Base-by-base conservation (phyloP, 1,284 basidiomycete species). In the Volvariella volvacea region DNA sequence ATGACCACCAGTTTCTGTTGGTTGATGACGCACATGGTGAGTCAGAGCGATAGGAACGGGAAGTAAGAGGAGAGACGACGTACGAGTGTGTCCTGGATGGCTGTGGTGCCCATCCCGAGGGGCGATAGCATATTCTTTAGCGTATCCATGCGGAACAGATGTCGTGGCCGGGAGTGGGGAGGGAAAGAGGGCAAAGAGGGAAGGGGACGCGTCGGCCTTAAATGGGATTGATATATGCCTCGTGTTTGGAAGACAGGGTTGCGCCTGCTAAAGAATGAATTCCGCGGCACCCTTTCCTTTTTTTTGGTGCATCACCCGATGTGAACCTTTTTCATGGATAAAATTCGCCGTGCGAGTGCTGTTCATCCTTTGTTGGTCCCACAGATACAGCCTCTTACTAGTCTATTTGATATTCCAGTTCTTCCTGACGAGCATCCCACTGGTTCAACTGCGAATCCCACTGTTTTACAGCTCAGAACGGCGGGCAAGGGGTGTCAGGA, bases 1-100 rank as follows among this genome's bases (percentile, higher is more conserved):
- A 87, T 83, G 53, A 87, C 83, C 22, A 87, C 83, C 33, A 86
- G 71, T 80, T 84, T 86, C 82, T 86, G n/a, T n/a, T n/a, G 49
- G 19, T 42, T 42, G 36, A 34, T 28, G 49, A 41, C 16, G 37
- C 32, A 42, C 2, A 49, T 17, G 15, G 15, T 36, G 34, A 36
- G n/a, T 36, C 34, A 36, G 34, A 6, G 19, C 8, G n/a, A 8
- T 8, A 36, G n/a, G n/a, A 36, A 36, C 6, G 22, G 30, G 12
- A 17, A 15, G 14, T n/a, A 16, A 22, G 41, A 33, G 31, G 20
- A 21, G 19, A 22, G 15, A 32, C 22, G 20, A 60, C 65, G 31
- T 57, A 80, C 80, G 22, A 83, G 65, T 25, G 80, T 83, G 50
- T 83, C 80, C 49, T 83, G 80, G 30, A 83, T 62, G 36, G 78